phyloP scores from a whole-genome alignment of 768 basidiomycete genomes.

The Amanita fuliginea region DNA sequence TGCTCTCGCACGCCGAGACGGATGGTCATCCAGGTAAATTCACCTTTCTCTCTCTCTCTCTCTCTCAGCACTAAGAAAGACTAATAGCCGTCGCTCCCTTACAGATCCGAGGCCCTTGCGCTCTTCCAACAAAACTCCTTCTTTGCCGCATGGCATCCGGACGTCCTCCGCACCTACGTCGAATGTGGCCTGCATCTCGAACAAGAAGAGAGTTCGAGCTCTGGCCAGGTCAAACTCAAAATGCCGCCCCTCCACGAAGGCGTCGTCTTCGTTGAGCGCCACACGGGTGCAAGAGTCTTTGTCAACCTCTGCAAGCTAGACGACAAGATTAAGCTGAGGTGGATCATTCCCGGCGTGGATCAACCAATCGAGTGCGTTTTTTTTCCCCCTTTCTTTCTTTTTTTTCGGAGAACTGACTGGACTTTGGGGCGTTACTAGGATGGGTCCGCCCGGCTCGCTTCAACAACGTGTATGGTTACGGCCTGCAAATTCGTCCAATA shows the following conservation, averaged over 20 bases:
- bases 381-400: neutral
- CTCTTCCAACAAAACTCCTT: slow-evolving; percentile 45
- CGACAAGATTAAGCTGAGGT: slow-evolving; percentile 37
- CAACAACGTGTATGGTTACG: slow-evolving; percentile 32
- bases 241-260: slow-evolving; percentile 60
- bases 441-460: slow-evolving; percentile 23
- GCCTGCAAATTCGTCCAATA: slow-evolving; percentile 29
- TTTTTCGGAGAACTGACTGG: neutral
- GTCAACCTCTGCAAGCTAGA: slow-evolving; percentile 34
- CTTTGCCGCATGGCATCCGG: slow-evolving; percentile 63
- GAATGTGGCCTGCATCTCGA: slow-evolving; percentile 41
- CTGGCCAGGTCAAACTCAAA: slow-evolving; percentile 40
- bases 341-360: slow-evolving; percentile 40
- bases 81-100: neutral
- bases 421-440: slow-evolving; percentile 7
- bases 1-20: slow-evolving; percentile 46
- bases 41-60: too few relatives aligned
- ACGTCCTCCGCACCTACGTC: slow-evolving; percentile 47
- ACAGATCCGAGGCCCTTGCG: slow-evolving; percentile 44
- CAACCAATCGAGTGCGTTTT: slow-evolving; percentile 20
- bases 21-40: slow-evolving; percentile 51
- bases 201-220: too few relatives aligned
- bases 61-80: too few relatives aligned
- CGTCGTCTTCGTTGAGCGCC: slow-evolving; percentile 40
- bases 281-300: slow-evolving; percentile 29